Conservation (phyloP, 495 filamentous ascomycete species). For the Haplographium delicatum region DNA sequence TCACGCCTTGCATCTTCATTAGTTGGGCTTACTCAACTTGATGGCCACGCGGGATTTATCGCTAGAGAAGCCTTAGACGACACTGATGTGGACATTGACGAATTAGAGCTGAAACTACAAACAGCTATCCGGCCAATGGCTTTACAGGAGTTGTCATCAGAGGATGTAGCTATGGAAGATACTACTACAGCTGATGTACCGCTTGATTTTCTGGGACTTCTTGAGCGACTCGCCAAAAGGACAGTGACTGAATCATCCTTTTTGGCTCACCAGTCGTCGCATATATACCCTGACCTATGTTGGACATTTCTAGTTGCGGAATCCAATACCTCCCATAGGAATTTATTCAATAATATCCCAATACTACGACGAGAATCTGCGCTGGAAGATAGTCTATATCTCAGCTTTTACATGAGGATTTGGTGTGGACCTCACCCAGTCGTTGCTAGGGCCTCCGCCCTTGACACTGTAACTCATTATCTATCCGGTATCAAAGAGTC, state of each 20-base stretch:
- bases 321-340: constrained; percentile 42
- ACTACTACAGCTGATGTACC: constrained; percentile 21
- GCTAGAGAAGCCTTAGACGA: constrained; percentile 56
- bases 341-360: constrained; percentile 51
- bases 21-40: constrained; percentile 51
- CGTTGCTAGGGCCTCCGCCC: constrained; percentile 59
- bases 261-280: constrained; percentile 35
- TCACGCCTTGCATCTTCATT: constrained; percentile 59
- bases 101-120: constrained; percentile 65
- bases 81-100: constrained; percentile 58
- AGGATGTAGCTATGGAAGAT: constrained; percentile 51
- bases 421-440: constrained; percentile 69
- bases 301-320: constrained; percentile 58
- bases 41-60: constrained; percentile 47
- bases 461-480: constrained; percentile 51
- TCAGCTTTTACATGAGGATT: constrained; percentile 71
- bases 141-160: constrained; percentile 29
- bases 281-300: constrained; percentile 51
- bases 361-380: constrained; percentile 53
- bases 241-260: constrained; percentile 41
- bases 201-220: constrained; percentile 20
- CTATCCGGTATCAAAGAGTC: constrained; percentile 43
- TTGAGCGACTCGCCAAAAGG: constrained; percentile 29
- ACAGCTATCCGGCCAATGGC: constrained; percentile 50
- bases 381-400: constrained; percentile 55